These are phyloP conservation scores for Aspergillus incahuasiensis DNA, from an alignment of 495 filamentous ascomycete genomes.

Conservation along the genomic window DNA sequence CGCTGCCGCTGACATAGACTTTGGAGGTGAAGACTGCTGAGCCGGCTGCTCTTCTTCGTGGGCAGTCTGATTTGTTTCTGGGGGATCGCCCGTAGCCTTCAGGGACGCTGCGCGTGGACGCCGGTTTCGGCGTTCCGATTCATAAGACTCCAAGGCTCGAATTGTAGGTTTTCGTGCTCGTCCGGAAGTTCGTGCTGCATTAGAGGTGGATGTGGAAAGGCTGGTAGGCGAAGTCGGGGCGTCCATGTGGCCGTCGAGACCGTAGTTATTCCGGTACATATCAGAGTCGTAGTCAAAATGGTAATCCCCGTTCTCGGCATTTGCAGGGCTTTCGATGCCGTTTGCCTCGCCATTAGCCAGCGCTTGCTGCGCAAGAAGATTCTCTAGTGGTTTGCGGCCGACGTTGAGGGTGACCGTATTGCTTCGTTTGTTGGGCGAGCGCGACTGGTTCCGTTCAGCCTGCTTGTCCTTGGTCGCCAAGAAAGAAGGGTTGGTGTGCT, in stretches of 20 bases:
- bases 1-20: background rate
- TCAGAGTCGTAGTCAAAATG: slow-evolving; percentile 21
- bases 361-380: background rate
- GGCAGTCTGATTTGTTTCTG: background rate
- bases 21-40: background rate
- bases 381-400: slow-evolving; percentile 18
- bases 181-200: slow-evolving; percentile 25
- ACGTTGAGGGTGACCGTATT: slow-evolving; percentile 19
- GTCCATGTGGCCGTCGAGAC: slow-evolving; percentile 25
- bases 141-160: slow-evolving; percentile 35
- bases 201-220: slow-evolving; percentile 24
- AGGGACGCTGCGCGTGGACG: slow-evolving; percentile 14
- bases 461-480: background rate
- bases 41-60: background rate
- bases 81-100: slow-evolving; percentile 5
- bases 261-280: slow-evolving; percentile 23
- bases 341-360: slow-evolving; percentile 5
- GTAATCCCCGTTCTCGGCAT: slow-evolving; percentile 12
- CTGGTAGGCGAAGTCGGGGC: slow-evolving; percentile 26
- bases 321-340: slow-evolving; percentile 9
- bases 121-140: slow-evolving; percentile 23
- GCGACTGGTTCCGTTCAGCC: background rate
- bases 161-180: slow-evolving; percentile 38
- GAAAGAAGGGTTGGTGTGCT: background rate
- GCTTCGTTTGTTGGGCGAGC: slow-evolving; percentile 1